Evolutionary conservation across 176 grass and related monocot genomes (phyloP), one percentile per base, ranked within the genome.

Genomic region (Coix lacrymajobi): DNA sequence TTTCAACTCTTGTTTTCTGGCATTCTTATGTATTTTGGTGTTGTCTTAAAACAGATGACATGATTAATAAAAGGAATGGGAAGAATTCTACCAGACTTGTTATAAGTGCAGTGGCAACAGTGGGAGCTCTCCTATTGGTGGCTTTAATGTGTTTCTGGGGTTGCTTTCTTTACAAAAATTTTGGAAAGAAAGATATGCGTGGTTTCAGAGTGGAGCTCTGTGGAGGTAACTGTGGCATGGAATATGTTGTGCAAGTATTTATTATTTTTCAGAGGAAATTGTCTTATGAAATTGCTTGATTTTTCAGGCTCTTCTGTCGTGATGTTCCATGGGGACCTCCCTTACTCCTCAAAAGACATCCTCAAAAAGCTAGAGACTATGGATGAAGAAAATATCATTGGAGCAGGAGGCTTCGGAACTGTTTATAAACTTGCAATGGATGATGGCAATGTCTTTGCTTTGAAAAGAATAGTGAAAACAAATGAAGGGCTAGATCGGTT

Each of bases 141-240:
- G 97, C 97, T 89, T 83, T 99, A 74, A 99, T 99, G 97, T 99
- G 97, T 80, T 99, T 99, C 87, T 99, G 97, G 97, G 97, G 97
- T 45, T 99, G 97, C 75, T 99, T 99, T 87, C 89, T 99, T 66
- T 99, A 96, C 69, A 99, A 99, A 82, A 99, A 92, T 78, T 96
- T 99, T 37, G 97, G 97, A 33, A 99, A 96, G 92, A 89, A 86
- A 79, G 91, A 99, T 63, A 83, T 96, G 64, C 88, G 84, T 75
- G 91, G 91, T 79, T 94, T 93, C 24, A 85, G 83, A 70, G 87
- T 99, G 65, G 97, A 99, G 66, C 83, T 96, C 54, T 96, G 93
- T 83, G 91, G 91, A 96, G 97, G 97, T 99, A 96, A 37, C 73
- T 58, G n/a, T 91, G 33, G 76, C 15, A 71, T 73, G 32, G 46